These are phyloP conservation scores for Rhizopus sp. DNA, from an alignment of 371 early-diverging fungal genomes.

Conservation along the genomic window DNA sequence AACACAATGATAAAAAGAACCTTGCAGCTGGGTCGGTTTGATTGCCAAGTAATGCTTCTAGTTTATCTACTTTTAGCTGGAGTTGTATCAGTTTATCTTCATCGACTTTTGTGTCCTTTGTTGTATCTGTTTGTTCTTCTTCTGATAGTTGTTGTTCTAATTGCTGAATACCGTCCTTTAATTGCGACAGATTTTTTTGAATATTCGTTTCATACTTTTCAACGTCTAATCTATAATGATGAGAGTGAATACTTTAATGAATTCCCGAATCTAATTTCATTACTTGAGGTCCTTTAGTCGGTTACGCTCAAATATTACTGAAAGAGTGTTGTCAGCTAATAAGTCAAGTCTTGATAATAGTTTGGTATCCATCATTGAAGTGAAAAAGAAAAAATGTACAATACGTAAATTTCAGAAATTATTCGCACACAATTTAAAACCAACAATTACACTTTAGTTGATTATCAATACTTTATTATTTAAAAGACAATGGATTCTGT, in stretches of 20 bases:
- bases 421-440: no score
- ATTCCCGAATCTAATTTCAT: neutral
- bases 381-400: constrained; percentile 5
- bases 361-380: constrained; percentile 53
- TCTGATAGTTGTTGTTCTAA: constrained; percentile 64
- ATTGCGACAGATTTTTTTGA: constrained; percentile 54
- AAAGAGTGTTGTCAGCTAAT: constrained; percentile 64
- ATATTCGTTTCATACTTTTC: constrained; percentile 62
- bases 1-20: constrained; percentile 19
- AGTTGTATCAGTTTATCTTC: constrained; percentile 62
- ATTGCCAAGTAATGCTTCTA: constrained; percentile 60
- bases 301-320: constrained; percentile 64
- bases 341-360: constrained; percentile 56
- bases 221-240: constrained; percentile 47
- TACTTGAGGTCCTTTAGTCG: constrained; percentile 56
- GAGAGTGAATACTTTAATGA: neutral
- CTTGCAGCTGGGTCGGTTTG: constrained; percentile 52
- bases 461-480: no score
- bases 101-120: constrained; percentile 56
- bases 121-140: constrained; percentile 52
- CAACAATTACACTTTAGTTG: no score
- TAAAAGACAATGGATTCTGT: no score
- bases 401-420: no score
- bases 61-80: constrained; percentile 61
- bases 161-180: constrained; percentile 56